Conservation (phyloP, 1,139 yeast species). For the Geotrichum aggregatum region DNA sequence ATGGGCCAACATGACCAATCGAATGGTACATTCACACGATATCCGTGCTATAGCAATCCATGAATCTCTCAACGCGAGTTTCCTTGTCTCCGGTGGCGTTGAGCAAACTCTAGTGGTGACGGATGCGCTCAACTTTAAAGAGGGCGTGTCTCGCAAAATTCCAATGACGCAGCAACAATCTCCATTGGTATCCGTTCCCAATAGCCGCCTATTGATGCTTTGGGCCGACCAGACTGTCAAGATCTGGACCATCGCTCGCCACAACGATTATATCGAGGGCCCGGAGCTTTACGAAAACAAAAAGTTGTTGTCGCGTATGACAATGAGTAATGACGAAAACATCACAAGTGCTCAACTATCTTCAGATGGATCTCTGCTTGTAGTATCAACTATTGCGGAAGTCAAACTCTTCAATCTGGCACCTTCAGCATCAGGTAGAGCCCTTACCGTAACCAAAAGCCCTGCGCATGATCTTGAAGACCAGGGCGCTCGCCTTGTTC, state of each 20-base stretch:
- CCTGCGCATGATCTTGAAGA: conserved; percentile 42
- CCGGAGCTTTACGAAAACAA: no score
- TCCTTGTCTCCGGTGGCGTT: conserved; percentile 84
- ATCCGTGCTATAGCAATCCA: conserved; percentile 68
- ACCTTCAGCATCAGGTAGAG: conserved; percentile 25
- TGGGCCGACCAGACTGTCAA: conserved; percentile 84
- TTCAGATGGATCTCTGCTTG: conserved; percentile 59
- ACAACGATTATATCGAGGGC: no score
- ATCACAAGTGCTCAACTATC: conserved; percentile 69
- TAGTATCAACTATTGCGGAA: conserved; percentile 65
- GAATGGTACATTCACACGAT: conserved; percentile 86
- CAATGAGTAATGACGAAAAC: conserved; percentile 74
- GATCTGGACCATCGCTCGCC: conserved; percentile 72
- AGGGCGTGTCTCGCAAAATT: conserved; percentile 69
- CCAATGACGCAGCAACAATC: conserved; percentile 58
- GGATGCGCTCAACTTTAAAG: conserved; percentile 62
- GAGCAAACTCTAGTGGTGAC: conserved; percentile 75
- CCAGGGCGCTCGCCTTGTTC: conserved; percentile 51
- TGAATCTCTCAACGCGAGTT: conserved; percentile 59
- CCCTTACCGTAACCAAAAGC: conserved; percentile 29
- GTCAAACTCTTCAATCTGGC: conserved; percentile 64
- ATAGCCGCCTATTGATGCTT: conserved; percentile 54
- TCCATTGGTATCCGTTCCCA: conserved; percentile 50
- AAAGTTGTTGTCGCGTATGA: conserved; percentile 60
- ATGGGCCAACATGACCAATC: conserved; percentile 78